Evolutionary conservation across 1,284 basidiomycete genomes (phyloP), one percentile per base, ranked within the genome.

Genomic region (Cutaneotrichosporon sp.): DNA sequence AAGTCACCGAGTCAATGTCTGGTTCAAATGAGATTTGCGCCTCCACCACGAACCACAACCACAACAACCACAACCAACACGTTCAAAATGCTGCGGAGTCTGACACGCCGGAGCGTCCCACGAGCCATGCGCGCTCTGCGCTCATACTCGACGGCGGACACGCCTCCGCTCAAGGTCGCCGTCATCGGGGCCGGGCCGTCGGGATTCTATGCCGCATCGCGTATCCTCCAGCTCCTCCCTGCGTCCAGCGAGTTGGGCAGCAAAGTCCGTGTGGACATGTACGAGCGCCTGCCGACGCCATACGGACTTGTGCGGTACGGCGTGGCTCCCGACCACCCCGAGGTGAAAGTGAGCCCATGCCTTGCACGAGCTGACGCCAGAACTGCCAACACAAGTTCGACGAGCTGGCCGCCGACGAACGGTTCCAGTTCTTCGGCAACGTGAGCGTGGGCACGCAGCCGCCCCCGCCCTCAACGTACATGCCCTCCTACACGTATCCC

Each of bases 321-420:
- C 1, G 96, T 99, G 7, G 96, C 96, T 9, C 94, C 96, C 34
- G 96, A 98, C 76, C 96, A 99, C 74, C 92, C 94, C 1, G 94
- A 98, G 78, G 94, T 98, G 68, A 98, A 97, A 81, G 91, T 86
- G 66, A 49, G 81, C 74, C 14, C 20, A 24, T 12, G 14, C 7
- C 17, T 34, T 14, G 33, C 33, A 34, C 14, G 33, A 25, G 34
- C 45, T 52, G 26, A 52, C 16, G 42, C 45, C 61, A 97, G 92
- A 99, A 99, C 72, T 97, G 93, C 74, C 90, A 88, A 39, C 83
- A 96, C 76, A 97, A 96, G 75, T 99, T 98, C 62, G 89, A 92
- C 66, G 79, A 80, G 26, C 64, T 76, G 37, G 85, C 88, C 0
- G 59, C 71, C 12, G 90, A 96, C 70, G 77, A 82, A 1, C 83